Conservation (phyloP, 2,329 filamentous ascomycete species). For the Penicillium sp. region DNA sequence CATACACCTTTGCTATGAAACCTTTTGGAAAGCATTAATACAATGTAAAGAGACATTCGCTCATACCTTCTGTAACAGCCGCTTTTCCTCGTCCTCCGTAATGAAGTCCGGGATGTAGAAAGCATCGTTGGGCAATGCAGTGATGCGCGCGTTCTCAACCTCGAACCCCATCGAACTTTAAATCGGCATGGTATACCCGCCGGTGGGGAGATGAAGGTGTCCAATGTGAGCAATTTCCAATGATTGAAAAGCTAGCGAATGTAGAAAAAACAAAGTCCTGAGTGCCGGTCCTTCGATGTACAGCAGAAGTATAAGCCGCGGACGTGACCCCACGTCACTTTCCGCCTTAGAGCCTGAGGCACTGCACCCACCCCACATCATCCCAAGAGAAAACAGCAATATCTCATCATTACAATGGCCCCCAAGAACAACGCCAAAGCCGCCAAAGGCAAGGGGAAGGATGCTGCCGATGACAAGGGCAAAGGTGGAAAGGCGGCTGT, state of each 20-base stretch:
- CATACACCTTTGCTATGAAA: neutral
- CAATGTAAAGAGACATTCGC: neutral
- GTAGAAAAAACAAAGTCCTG: neutral
- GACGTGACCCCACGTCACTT: conserved; percentile 4
- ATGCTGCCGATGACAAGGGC: conserved; percentile 32
- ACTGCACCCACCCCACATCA: conserved; percentile 6
- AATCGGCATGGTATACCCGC: neutral
- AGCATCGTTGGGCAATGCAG: conserved; percentile 48
- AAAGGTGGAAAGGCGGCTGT: conserved; percentile 42
- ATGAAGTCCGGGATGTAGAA: conserved; percentile 91
- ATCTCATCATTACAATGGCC: conserved; percentile 33
- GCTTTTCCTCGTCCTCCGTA: conserved; percentile 69
- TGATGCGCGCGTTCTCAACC: conserved; percentile 36
- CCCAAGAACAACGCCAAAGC: conserved; percentile 45
- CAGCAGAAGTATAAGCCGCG: neutral
- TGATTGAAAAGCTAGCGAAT: neutral
- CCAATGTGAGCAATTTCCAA: neutral
- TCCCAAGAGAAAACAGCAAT: neutral
- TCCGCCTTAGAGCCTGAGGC: conserved; percentile 7
- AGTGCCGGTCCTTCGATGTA: neutral
- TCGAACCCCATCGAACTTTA: conserved; percentile 13
- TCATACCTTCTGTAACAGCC: conserved; percentile 69
- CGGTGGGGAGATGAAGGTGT: neutral
- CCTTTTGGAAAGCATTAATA: neutral
- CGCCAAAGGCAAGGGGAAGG: conserved; percentile 40